A percentile compares a stretch with the other conserved stretches of the same genome.
Evolutionary conservation across 2,329 filamentous ascomycete genomes (phyloP).

Genomic region (Harringtonia aguacate): DNA sequence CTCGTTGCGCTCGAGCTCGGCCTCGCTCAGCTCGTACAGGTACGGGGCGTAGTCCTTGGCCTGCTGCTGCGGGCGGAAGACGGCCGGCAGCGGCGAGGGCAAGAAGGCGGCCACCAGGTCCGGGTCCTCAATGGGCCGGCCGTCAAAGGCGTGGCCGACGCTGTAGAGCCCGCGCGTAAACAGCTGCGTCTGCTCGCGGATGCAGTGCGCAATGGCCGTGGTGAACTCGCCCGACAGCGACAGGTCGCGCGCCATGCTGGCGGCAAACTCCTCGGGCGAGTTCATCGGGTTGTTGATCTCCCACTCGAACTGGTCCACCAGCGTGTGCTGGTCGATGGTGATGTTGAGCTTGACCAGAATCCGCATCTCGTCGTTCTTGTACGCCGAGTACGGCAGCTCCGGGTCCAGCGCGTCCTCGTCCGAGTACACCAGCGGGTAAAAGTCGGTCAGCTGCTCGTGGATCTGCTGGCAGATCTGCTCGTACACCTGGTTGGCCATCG

Average conservation of each 20-base stretch:
- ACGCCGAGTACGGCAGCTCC: constrained; percentile 80
- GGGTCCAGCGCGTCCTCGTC: constrained; percentile 87
- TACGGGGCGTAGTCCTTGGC: constrained; percentile 92
- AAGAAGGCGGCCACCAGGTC: constrained; percentile 81
- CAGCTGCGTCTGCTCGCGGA: constrained; percentile 88
- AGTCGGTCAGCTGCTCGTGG: constrained; percentile 83
- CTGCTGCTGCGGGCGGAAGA: constrained; percentile 84
- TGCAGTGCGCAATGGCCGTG: constrained; percentile 94
- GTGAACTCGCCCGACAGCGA: constrained; percentile 92
- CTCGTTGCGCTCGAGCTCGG: constrained; percentile 82
- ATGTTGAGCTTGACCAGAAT: constrained; percentile 94
- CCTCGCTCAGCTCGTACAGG: constrained; percentile 86
- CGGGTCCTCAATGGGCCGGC: constrained; percentile 81
- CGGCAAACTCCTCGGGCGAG: constrained; percentile 88
- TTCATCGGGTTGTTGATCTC: constrained; percentile 94
- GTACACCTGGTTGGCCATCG: constrained; percentile 52
- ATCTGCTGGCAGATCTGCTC: constrained; percentile 59
- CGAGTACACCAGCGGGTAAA: constrained; percentile 82
- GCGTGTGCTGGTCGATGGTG: constrained; percentile 86
- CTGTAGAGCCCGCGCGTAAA: constrained; percentile 92
- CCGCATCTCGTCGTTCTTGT: constrained; percentile 99
- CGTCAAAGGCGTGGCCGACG: constrained; percentile 89
- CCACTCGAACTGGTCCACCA: constrained; percentile 98
- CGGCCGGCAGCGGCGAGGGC: constrained; percentile 67
- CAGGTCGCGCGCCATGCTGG: constrained; percentile 79